Base-by-base conservation (phyloP, 1,139 yeast species). In the Pichia kudriavzevii region DNA sequence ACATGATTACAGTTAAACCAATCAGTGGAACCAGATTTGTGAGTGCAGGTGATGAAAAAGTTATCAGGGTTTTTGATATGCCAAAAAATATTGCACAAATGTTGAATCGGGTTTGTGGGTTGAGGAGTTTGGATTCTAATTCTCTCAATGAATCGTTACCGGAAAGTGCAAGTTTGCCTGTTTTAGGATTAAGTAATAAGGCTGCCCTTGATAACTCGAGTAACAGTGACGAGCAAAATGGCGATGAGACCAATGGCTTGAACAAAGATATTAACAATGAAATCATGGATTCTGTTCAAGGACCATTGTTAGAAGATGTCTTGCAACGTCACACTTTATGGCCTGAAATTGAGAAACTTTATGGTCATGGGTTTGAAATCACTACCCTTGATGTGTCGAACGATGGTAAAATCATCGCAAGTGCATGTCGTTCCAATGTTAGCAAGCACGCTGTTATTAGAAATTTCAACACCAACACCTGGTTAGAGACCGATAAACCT, bases 311-410 rank as follows among this genome's bases (percentile, higher is more conserved):
- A 34, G 97, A 88, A 55, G 95, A 87, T 51, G 83, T 83, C 43
- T 66, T 93, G 26, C 98, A 93, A 57, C 69, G 97, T 50, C 84
- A 80, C 53, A 83, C 97, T 0, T 67, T 93, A 39, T 93, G 93
- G 78, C 98, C 98, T 0, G 99, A 93, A 55, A 61, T 79, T 36
- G 98, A 93, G 51, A 93, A 93, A 55, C 61, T 93, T 32, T 93
- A 91, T 52, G 98, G 98, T 1, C 99, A 93, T 57, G 99, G 99
- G 11, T 93, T 87, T 59, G 99, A 93, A 57, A 77, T 88, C 31
- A 75, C 87, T 0, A 71, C 94, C 30, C 69, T 88, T 34, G 94
- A 84, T 35, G 71, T 78, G 1, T 72, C 84, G 4, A 77, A 79
- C 11, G 76, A 72, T 49, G 72, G 75, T n/a, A 57, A 60, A 25